A percentile compares a stretch with the other conserved stretches of the same genome.
These are phyloP conservation scores for Sclerotinia nivalis DNA, from an alignment of 2,329 filamentous ascomycete genomes.

Conservation along the genomic window DNA sequence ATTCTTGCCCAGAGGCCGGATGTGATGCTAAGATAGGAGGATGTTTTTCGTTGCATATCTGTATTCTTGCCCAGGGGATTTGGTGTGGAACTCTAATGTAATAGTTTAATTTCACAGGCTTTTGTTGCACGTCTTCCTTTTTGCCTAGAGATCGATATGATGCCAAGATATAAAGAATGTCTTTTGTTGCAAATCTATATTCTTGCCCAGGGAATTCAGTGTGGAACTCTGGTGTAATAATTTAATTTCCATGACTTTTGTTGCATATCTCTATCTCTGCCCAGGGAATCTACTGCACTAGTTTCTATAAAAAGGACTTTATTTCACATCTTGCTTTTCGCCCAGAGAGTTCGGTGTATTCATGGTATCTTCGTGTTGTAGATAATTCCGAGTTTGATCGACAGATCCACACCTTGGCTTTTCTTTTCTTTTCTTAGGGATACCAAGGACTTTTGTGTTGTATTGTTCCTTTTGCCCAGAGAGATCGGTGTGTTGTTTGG, in stretches of 20 bases:
- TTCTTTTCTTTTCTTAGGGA: too few species aligned
- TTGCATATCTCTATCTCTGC: too few species aligned
- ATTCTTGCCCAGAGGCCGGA: background rate
- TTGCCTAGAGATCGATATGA: background rate
- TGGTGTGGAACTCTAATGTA: background rate
- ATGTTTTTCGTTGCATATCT: background rate
- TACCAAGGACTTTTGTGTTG: too few species aligned
- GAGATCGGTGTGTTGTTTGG: background rate
- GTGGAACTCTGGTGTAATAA: too few species aligned
- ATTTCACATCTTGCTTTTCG: too few species aligned
- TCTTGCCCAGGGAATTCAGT: background rate
- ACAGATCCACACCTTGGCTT: too few species aligned
- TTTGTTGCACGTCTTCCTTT: background rate
- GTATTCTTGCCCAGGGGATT: background rate
- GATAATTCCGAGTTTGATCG: too few species aligned
- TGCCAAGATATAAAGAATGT: accelerated
- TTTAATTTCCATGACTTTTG: too few species aligned
- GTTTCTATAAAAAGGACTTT: background rate
- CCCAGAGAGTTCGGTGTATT: too few species aligned
- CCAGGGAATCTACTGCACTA: background rate
- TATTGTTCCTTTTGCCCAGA: background rate
- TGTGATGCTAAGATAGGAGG: background rate
- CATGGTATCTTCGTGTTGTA: too few species aligned
- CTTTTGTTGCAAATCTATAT: background rate
- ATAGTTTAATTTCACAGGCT: background rate